Conservation (phyloP, 495 filamentous ascomycete genomes). For the Lophium mytilinum region DNA sequence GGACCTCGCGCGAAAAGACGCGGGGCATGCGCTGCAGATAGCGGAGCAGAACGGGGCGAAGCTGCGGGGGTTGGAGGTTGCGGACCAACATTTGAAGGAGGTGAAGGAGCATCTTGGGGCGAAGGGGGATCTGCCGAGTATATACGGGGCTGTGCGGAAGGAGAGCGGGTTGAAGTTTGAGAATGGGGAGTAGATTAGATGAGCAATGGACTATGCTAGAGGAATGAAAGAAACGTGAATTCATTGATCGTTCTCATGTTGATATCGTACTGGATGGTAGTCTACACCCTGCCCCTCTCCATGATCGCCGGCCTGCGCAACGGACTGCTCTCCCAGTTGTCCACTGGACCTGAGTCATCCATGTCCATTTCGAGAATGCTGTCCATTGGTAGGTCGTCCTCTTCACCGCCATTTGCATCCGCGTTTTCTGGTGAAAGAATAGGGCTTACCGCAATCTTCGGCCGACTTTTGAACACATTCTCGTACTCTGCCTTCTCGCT, state of each 20-base stretch:
- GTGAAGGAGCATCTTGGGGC: constrained; percentile 67
- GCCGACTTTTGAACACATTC: constrained; percentile 77
- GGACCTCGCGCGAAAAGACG: constrained; percentile 80
- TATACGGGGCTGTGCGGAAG: constrained; percentile 70
- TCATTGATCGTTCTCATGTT: too few relatives aligned
- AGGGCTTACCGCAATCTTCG: constrained; percentile 72
- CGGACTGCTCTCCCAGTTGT: constrained; percentile 12
- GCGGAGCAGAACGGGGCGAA: constrained; percentile 54
- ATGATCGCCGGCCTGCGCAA: constrained; percentile 1
- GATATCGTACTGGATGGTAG: too few relatives aligned
- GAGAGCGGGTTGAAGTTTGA: constrained; percentile 65
- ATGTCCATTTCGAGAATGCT: constrained; percentile 15
- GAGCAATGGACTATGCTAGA: not conserved
- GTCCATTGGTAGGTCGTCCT: constrained; percentile 12
- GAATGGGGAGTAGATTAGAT: constrained; percentile 30
- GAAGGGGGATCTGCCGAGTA: constrained; percentile 73
- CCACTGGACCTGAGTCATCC: constrained; percentile 7
- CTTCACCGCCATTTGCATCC: not conserved
- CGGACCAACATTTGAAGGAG: constrained; percentile 56
- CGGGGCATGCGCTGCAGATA: constrained; percentile 61
- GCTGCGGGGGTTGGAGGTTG: constrained; percentile 58
- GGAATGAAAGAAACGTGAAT: not conserved
- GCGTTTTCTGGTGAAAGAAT: constrained; percentile 23
- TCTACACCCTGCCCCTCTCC: not conserved
- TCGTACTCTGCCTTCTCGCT: constrained; percentile 68